Percentiles rank a stretch among this genome's conserved stretches.
phyloP scores from a whole-genome alignment of 805 yeast genomes.

The Barnettozyma wickerhamii region DNA sequence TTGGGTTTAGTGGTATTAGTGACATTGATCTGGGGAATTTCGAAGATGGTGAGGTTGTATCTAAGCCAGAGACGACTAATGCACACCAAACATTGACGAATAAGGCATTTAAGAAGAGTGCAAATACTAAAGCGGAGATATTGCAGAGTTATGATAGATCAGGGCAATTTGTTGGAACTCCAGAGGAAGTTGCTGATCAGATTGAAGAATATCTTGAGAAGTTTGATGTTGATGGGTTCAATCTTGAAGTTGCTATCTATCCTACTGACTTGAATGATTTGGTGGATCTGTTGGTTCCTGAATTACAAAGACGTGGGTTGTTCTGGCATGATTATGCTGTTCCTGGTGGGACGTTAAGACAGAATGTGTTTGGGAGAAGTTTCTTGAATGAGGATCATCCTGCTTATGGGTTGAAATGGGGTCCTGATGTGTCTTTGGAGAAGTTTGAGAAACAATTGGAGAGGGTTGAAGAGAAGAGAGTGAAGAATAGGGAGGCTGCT shows the following conservation, averaged over 20 bases:
- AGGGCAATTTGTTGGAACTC: constrained; percentile 28
- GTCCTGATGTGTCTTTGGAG: constrained; percentile 22
- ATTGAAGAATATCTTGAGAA: constrained; percentile 2
- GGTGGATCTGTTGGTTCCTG: constrained; percentile 35
- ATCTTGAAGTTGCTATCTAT: constrained; percentile 33
- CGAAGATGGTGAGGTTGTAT: constrained; percentile 25
- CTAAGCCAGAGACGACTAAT: constrained; percentile 18
- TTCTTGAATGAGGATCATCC: constrained; percentile 18
- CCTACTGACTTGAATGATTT: constrained; percentile 38
- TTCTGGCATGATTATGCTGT: constrained; percentile 35
- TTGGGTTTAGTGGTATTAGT: constrained; percentile 36
- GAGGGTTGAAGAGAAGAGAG: neutral
- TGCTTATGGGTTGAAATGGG: constrained; percentile 21
- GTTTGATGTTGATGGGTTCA: constrained; percentile 25
- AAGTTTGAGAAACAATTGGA: constrained; percentile 24
- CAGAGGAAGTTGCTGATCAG: constrained; percentile 26
- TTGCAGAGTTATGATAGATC: neutral
- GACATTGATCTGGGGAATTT: constrained; percentile 34
- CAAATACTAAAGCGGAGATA: neutral
- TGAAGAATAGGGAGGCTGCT: neutral
- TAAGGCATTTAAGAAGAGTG: neutral
- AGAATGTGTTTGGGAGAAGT: constrained; percentile 23
- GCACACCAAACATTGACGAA: constrained; percentile 7
- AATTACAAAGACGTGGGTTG: constrained; percentile 31
- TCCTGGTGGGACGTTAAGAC: constrained; percentile 32